Conservation (phyloP, 2,329 filamentous ascomycete genomes). For the Xylaria sp. region DNA sequence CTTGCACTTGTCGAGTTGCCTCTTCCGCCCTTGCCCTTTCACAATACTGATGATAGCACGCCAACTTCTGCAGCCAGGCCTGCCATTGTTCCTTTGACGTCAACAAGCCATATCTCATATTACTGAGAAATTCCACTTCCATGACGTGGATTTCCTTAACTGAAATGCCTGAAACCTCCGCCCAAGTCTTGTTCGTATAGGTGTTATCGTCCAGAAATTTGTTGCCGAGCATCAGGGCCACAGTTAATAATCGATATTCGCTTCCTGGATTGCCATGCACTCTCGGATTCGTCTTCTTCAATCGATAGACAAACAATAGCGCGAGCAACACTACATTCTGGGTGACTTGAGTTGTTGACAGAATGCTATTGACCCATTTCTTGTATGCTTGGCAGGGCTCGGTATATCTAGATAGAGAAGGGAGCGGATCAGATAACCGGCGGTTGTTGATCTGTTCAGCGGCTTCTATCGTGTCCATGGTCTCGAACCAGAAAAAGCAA, state of each 20-base stretch:
- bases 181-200: conserved; percentile 99
- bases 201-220: conserved; percentile 99
- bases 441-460: conserved; percentile 70
- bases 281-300: conserved; percentile 88
- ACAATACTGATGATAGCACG: conserved; percentile 85
- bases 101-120: conserved; percentile 94
- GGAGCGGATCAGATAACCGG: conserved; percentile 51
- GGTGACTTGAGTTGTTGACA: conserved; percentile 94
- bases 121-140: conserved; percentile 99
- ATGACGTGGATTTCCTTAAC: conserved; percentile 97
- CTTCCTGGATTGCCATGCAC: conserved; percentile 93
- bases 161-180: conserved; percentile 92
- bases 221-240: conserved; percentile 96
- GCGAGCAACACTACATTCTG: conserved; percentile 94
- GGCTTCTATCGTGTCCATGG: conserved; percentile 77
- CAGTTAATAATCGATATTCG: conserved; percentile 90
- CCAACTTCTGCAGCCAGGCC: conserved; percentile 84
- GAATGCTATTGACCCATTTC: conserved; percentile 91
- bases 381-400: conserved; percentile 82
- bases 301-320: conserved; percentile 88
- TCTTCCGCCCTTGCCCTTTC: conserved; percentile 67
- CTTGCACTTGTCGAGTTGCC: conserved; percentile 46
- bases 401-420: conserved; percentile 73
- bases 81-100: conserved; percentile 88
- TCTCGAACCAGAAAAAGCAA: conserved; percentile 98